phyloP scores from a whole-genome alignment of 2,329 filamentous ascomycete genomes.

The Trichoderma simmonsii region DNA sequence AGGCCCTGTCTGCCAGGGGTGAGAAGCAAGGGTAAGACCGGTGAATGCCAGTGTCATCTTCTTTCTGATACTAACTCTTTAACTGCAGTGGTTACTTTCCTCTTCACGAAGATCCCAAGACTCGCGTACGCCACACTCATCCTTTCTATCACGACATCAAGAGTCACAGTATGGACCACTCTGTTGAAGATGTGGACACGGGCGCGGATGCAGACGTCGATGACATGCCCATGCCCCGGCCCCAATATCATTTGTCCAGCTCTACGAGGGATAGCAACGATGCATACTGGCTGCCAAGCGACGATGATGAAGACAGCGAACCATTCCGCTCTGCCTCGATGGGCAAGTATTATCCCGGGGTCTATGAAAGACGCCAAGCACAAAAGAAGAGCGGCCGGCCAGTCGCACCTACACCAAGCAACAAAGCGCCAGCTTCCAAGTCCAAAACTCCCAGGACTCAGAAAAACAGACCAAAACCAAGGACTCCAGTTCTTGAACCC shows the following conservation, averaged over 20 bases:
- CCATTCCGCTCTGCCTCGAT: constrained; percentile 42
- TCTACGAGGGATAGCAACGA: background rate
- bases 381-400: constrained; percentile 22
- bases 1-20: constrained; percentile 55
- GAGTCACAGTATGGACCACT: background rate
- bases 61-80: background rate
- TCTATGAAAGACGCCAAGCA: constrained; percentile 46
- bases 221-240: background rate
- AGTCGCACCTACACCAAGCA: constrained; percentile 16
- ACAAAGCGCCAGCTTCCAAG: background rate
- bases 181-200: background rate
- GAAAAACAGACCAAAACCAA: background rate
- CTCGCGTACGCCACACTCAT: constrained; percentile 47
- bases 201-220: background rate
- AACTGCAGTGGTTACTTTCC: constrained; percentile 56
- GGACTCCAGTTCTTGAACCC: background rate
- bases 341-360: constrained; percentile 63
- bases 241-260: background rate
- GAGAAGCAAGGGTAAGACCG: constrained; percentile 54
- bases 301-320: background rate
- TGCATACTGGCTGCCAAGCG: background rate
- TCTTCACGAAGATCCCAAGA: constrained; percentile 53
- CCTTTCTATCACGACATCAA: constrained; percentile 43
- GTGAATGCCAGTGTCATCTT: background rate
- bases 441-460: background rate